Evolutionary conservation across 768 basidiomycete genomes (phyloP), one percentile per base, ranked within the genome.

Genomic region (Botryobasidium botryosum): DNA sequence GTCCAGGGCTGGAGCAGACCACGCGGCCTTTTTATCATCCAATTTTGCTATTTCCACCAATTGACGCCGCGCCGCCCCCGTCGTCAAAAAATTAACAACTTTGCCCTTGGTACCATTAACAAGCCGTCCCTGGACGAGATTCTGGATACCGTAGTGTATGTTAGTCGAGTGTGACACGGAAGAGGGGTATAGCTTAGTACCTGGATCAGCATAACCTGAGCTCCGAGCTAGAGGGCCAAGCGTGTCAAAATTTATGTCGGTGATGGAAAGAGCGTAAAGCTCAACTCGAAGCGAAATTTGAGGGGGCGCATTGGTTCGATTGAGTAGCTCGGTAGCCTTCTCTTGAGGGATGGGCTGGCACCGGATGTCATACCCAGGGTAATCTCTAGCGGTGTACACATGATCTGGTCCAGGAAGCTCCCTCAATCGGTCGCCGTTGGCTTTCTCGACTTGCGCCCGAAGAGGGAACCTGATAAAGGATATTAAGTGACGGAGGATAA

Each of bases 171-270:
- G n/a, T n/a, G n/a, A n/a, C n/a, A n/a, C n/a, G n/a, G n/a, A n/a
- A 6, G 15, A 5, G 25, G 21, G 10, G 5, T 13, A 28, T 6
- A 7, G 44, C 40, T 17, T 17, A 27, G 10, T 13, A 44, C 48
- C 13, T 28, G 23, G 7, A 40, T 47, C 25, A 82, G 57, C 83
- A 86, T 86, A 3, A 92, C 88, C 57, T 92, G 88, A 3, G 85
- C 82, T 10, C 78, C 79, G 42, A 78, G 64, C 72, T 85, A 79
- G 18, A 82, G n/a, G n/a, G n/a, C n/a, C n/a, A n/a, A n/a, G n/a
- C n/a, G n/a, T n/a, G n/a, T n/a, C n/a, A n/a, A n/a, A n/a, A n/a
- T n/a, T n/a, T n/a, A n/a, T n/a, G n/a, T n/a, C n/a, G n/a, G n/a
- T n/a, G n/a, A n/a, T n/a, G n/a, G n/a, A n/a, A n/a, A n/a, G n/a